phyloP scores from a whole-genome alignment of 2,329 filamentous ascomycete species.

The Pseudogymnoascus sp. region DNA sequence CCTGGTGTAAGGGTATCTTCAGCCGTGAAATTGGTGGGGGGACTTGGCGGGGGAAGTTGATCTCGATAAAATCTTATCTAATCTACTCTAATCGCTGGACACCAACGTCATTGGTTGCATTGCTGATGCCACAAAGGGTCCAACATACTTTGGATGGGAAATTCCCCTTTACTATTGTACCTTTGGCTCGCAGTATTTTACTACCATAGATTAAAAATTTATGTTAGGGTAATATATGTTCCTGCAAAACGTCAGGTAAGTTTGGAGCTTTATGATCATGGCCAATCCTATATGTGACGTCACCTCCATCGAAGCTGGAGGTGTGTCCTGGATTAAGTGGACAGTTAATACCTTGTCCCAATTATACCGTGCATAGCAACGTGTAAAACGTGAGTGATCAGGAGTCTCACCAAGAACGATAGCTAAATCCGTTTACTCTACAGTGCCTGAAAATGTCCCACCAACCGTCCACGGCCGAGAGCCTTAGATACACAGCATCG shows the following conservation, averaged over 20 bases:
- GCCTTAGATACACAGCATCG: constrained; percentile 15
- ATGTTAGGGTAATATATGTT: not conserved
- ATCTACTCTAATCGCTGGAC: not conserved
- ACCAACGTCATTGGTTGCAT: not conserved
- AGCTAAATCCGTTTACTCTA: not conserved
- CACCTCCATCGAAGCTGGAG: not conserved
- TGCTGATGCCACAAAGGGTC: not conserved
- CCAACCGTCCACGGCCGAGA: constrained; percentile 20
- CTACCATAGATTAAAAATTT: not conserved
- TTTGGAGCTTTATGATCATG: not conserved
- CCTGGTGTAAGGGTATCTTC: not conserved
- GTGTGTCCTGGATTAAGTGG: not conserved
- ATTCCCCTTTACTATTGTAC: not conserved
- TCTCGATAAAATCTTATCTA: not conserved
- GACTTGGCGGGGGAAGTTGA: not conserved
- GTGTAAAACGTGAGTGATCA: not conserved
- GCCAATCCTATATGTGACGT: not conserved
- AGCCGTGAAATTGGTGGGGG: not conserved
- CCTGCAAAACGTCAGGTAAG: not conserved
- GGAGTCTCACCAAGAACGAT: not conserved
- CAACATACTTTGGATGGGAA: not conserved
- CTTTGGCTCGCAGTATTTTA: not conserved
- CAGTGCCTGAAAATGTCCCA: constrained; percentile 17
- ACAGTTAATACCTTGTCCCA: not conserved
- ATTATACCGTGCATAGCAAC: not conserved